A percentile compares a stretch with the other conserved stretches of the same genome.
Conservation (phyloP, 2,329 filamentous ascomycete species). For the Pseudocercospora musae region DNA sequence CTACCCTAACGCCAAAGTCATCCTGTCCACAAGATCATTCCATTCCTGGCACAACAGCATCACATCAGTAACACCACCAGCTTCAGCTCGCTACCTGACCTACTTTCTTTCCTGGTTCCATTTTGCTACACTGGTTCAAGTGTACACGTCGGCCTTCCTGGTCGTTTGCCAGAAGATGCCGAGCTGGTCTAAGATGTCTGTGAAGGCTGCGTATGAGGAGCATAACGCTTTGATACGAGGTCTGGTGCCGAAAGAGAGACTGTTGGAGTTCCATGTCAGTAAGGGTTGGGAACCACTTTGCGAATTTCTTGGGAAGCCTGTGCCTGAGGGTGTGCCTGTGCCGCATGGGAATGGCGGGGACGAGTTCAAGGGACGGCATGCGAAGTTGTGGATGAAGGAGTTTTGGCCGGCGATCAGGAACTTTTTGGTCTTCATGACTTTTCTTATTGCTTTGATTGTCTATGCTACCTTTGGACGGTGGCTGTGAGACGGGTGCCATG, state of each 20-base stretch:
- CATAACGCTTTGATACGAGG: constrained; percentile 4
- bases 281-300: constrained; percentile 6
- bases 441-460: not conserved
- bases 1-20: constrained; percentile 4
- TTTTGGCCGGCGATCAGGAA: not conserved
- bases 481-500: not conserved
- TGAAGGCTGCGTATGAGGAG: constrained; percentile 1
- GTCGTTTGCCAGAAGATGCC: not conserved
- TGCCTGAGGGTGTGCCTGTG: not conserved
- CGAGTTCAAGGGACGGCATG: not conserved
- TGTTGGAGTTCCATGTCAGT: constrained; percentile 7
- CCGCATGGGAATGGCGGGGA: not conserved
- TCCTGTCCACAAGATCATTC: not conserved
- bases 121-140: not conserved
- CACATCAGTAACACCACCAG: not conserved
- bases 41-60: not conserved
- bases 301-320: not conserved
- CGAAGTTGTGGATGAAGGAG: not conserved
- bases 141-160: not conserved
- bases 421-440: not conserved
- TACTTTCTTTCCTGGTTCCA: not conserved
- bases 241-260: not conserved
- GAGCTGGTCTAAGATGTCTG: not conserved
- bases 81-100: not conserved
- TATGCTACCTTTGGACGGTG: not conserved